These are phyloP conservation scores for Ophiostoma triangulosporum DNA, from an alignment of 2,329 filamentous ascomycete species.

Conservation along the genomic window DNA sequence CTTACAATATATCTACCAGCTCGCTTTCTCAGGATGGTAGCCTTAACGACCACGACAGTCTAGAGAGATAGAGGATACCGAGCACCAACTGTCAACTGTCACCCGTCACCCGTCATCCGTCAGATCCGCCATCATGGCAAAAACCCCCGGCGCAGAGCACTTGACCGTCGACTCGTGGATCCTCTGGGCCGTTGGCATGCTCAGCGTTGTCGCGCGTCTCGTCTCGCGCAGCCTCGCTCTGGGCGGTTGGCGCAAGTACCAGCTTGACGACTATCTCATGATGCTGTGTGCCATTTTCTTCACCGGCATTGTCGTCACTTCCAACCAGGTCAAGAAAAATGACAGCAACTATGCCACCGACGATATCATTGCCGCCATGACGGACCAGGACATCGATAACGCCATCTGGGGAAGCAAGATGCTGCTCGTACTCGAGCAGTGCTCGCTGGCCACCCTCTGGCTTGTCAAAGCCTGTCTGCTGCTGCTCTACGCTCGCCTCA, in stretches of 20 bases:
- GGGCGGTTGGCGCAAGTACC: constrained; percentile 32
- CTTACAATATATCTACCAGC: background rate
- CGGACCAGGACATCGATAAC: constrained; percentile 24
- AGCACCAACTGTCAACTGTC: too few relatives aligned
- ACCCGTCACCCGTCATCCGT: background rate
- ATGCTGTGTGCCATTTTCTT: constrained; percentile 31
- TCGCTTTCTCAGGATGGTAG: too few relatives aligned
- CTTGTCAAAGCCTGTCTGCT: constrained; percentile 38
- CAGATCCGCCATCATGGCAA: background rate
- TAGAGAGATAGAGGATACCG: background rate
- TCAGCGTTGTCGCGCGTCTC: constrained; percentile 11
- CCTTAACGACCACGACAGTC: background rate
- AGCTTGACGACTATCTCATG: constrained; percentile 46
- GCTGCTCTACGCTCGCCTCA: constrained; percentile 39
- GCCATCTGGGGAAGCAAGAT: constrained; percentile 40
- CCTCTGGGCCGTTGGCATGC: constrained; percentile 13
- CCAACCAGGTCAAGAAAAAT: constrained; percentile 28
- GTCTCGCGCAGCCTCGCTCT: constrained; percentile 24
- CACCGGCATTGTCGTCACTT: constrained; percentile 28
- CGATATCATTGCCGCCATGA: constrained; percentile 27
- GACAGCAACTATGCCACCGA: constrained; percentile 31
- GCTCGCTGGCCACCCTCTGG: constrained; percentile 37
- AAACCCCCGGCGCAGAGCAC: background rate
- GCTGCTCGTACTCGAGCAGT: constrained; percentile 38
- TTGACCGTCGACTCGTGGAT: constrained; percentile 13